Evolutionary conservation across 345 rosid species (phyloP), one percentile per base, ranked within the genome.

Genomic region (Lumnitzera littorea): DNA sequence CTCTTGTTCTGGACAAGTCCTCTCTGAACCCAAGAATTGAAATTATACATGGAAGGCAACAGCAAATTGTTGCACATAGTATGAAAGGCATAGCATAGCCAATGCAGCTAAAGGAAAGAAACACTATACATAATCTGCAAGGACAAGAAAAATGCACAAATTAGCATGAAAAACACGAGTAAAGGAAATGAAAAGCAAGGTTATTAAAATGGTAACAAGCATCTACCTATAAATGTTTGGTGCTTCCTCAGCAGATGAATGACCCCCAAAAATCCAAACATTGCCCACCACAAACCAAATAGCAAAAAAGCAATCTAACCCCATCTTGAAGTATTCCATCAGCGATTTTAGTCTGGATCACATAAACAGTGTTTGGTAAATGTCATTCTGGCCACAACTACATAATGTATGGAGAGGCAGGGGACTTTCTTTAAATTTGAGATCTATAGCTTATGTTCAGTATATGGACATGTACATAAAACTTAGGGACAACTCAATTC

Each of bases 81-180:
- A 91, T 94, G 74, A 94, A 91, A 53, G 99, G 99, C 96, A 94
- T 90, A 0, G 99, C 99, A 24, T 94, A 94, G 63, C 99, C 99
- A 17, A 94, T 84, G 70, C 99, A 94, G 75, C 99, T 88, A 71
- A 94, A 74, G 12, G 85, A 84, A 67, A 94, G 95, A 76, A 94
- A 91, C 78, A 91, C 95, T 79, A 94, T 86, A 70, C 96, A 94
- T 74, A 94, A 81, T 86, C 99, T 94, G 80, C 76, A 80, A 73
- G 52, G 25, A 12, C 58, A 50, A 24, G 67, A 13, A 56, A 17
- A 48, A 1, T 16, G 53, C 12, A 27, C 12, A 57, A 55, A 62
- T 46, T 36, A 36, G 43, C 10, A 36, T 36, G 43, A 36, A 36
- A 20, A 36, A 36, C 43, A 4, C 0, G 11, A 36, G 11, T 36